A percentile compares a stretch with the other conserved stretches of the same genome.
Conservation (phyloP, 768 basidiomycete genomes). For the Serendipita sp. region DNA sequence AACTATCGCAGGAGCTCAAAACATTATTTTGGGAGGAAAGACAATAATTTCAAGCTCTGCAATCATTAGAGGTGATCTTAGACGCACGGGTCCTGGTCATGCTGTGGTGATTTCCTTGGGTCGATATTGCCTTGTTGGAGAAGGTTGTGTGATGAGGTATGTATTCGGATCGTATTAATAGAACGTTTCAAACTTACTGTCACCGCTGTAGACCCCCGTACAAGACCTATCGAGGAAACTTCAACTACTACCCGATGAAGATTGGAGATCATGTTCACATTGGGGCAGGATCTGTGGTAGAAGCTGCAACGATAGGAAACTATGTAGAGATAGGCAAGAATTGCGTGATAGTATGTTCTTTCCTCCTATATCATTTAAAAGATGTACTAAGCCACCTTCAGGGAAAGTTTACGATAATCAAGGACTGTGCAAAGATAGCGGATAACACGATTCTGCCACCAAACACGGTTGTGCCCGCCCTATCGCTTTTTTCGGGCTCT, state of each 20-base stretch:
- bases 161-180: slow-evolving; percentile 8
- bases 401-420: slow-evolving; percentile 95
- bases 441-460: slow-evolving; percentile 84
- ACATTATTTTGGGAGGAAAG: slow-evolving; percentile 94
- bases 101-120: slow-evolving; percentile 89
- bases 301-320: slow-evolving; percentile 88
- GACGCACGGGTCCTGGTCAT: slow-evolving; percentile 78
- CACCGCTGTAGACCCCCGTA: slow-evolving; percentile 48
- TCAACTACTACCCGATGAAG: slow-evolving; percentile 97
- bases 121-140: slow-evolving; percentile 80
- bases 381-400: slow-evolving; percentile 17
- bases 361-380: not conserved
- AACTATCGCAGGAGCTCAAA: slow-evolving; percentile 82
- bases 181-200: not conserved
- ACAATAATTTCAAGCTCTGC: slow-evolving; percentile 83
- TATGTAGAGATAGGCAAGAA: slow-evolving; percentile 91
- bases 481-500: slow-evolving; percentile 72
- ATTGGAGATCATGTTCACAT: slow-evolving; percentile 92
- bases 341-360: slow-evolving; percentile 66
- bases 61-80: slow-evolving; percentile 85
- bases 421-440: slow-evolving; percentile 81
- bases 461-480: slow-evolving; percentile 80
- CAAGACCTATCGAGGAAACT: slow-evolving; percentile 77
- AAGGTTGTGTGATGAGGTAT: slow-evolving; percentile 76
- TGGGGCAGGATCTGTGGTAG: slow-evolving; percentile 73